Evolutionary conservation across 2,329 filamentous ascomycete species (phyloP), one percentile per base, ranked within the genome.

Genomic region (Talaromyces sp.): DNA sequence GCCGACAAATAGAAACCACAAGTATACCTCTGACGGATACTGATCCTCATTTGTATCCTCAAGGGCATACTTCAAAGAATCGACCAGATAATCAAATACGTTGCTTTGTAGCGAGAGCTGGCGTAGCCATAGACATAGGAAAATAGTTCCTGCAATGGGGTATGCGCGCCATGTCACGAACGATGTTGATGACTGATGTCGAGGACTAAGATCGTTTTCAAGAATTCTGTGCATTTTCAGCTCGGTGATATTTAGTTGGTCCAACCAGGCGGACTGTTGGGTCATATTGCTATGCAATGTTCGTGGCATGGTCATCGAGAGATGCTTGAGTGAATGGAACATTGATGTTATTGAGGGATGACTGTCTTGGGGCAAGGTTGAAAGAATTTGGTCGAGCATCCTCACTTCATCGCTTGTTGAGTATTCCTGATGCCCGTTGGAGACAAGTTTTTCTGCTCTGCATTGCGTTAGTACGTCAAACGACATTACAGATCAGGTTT

Each of bases 71-170:
- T 22, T 41, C n/a, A 63, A 22, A 1, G 37, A 63, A 24, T 49
- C 61, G 2, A 63, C 49, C 3, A 56, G 27, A 35, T 63, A 63
- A 14, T 63, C 61, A 4, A 56, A 22, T 2, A 63, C 52, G 14
- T 56, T 63, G n/a, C 52, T 63, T 2, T 14, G 41, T 13, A 63
- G 3, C 10, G 61, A 47, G 3, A 63, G 31, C 3, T 63, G 61
- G 19, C 61, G 49, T 41, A 63, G 24, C 49, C 49, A 63, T 3
- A 63, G 16, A 47, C 52, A 63, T 2, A 63, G 35, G 24, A 56
- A 63, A 27, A 63, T 58, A n/a, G 10, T 63, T 31, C 61, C 61
- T 27, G 61, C 50, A 27, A 63, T 63, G 2, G 61, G 61, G 22
- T 63, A 63, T 3, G 49, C 61, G 3, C 61, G 19, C 49, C 49